Evolutionary conservation across 2,329 filamentous ascomycete genomes (phyloP).

Genomic region (Hypoxylon sp.): DNA sequence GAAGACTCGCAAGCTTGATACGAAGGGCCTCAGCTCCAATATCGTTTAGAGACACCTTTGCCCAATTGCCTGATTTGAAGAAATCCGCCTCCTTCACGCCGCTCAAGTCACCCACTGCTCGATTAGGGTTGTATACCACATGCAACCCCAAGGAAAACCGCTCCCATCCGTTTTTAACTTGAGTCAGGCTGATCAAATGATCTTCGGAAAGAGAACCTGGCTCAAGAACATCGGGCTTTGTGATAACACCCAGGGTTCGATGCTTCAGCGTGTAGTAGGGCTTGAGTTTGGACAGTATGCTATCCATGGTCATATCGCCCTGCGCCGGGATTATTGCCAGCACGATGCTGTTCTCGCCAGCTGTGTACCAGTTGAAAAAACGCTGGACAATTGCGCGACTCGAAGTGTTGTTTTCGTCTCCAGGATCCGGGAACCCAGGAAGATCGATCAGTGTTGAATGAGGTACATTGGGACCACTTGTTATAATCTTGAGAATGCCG

Average conservation of each 20-base stretch:
- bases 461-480: conserved; percentile 53
- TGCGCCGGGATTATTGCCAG: conserved; percentile 62
- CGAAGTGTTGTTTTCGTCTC: conserved; percentile 44
- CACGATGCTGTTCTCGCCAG: conserved; percentile 65
- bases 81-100: conserved; percentile 47
- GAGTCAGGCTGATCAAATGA: conserved; percentile 48
- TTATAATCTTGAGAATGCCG: conserved; percentile 57
- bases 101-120: conserved; percentile 43
- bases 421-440: conserved; percentile 54
- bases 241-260: conserved; percentile 66
- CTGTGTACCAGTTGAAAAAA: conserved; percentile 62
- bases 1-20: conserved; percentile 49
- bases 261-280: conserved; percentile 53
- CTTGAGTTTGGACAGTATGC: conserved; percentile 56
- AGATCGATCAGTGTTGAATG: conserved; percentile 65
- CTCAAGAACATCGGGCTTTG: conserved; percentile 60
- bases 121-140: conserved; percentile 58
- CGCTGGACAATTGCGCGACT: conserved; percentile 48
- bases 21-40: conserved; percentile 50
- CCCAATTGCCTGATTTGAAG: conserved; percentile 46
- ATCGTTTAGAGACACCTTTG: conserved; percentile 40
- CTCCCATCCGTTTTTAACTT: conserved; percentile 45
- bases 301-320: conserved; percentile 60
- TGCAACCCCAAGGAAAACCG: conserved; percentile 60
- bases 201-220: conserved; percentile 51